These are phyloP conservation scores for Plasmodium inui DNA, from an alignment of 169 alveolate genomes.

Conservation along the genomic window DNA sequence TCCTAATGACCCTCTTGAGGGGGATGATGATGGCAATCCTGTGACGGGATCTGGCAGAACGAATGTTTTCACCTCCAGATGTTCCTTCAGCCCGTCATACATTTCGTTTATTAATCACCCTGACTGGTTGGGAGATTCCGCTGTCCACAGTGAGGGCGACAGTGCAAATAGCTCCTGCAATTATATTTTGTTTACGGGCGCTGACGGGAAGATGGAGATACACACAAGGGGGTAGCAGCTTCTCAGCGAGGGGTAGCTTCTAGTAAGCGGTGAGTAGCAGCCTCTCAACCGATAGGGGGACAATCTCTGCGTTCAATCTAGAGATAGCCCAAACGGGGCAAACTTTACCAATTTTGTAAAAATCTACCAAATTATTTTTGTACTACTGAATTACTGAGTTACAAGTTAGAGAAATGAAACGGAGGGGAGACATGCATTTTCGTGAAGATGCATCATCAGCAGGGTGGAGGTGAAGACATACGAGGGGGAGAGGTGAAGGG, in stretches of 20 bases:
- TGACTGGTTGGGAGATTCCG: neutral
- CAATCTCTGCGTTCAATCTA: neutral
- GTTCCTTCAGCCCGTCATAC: conserved; percentile 8
- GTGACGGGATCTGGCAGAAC: neutral
- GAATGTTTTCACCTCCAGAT: conserved; percentile 6
- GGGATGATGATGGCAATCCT: neutral
- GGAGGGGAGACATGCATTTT: neutral
- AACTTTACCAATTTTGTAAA: neutral
- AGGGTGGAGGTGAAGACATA: neutral
- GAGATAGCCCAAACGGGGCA: neutral
- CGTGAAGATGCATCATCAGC: neutral
- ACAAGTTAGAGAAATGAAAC: neutral
- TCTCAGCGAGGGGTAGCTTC: neutral
- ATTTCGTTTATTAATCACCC: conserved; percentile 19
- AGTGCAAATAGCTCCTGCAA: neutral
- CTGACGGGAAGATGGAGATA: conserved; percentile 26
- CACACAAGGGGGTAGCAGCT: neutral
- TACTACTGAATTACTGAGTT: neutral
- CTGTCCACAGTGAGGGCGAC: neutral
- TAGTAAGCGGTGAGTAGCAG: neutral
- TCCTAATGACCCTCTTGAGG: neutral
- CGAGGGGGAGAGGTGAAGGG: neutral
- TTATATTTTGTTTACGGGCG: conserved; percentile 18
- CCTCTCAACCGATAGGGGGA: neutral
- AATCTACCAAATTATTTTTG: neutral